Percentiles rank a stretch among this genome's conserved stretches.
Evolutionary conservation across 1,284 basidiomycete genomes (phyloP).

Genomic region (Serendipita sp.): DNA sequence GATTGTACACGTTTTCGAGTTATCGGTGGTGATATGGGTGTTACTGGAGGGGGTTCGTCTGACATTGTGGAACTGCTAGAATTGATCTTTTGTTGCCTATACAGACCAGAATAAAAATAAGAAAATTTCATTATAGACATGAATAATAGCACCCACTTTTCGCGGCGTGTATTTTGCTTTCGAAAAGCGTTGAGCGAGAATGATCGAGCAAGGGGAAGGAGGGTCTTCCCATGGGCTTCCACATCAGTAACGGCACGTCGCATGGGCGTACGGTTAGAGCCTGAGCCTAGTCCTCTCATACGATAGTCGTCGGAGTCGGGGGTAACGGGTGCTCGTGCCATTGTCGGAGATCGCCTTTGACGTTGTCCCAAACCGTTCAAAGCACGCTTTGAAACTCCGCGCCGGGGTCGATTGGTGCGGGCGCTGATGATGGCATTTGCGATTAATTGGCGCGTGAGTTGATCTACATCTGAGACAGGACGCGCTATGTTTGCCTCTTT

Average conservation of each 20-base stretch:
- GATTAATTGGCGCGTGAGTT: not conserved
- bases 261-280: not conserved
- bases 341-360: not conserved
- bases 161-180: not conserved
- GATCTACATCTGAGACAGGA: not conserved
- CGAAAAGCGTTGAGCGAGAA: not conserved
- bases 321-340: not conserved
- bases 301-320: not conserved
- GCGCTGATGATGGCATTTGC: not conserved
- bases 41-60: not conserved
- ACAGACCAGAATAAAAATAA: not conserved
- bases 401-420: not conserved
- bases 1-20: conserved; percentile 2
- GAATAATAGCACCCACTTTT: not conserved
- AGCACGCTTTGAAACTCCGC: conserved; percentile 3
- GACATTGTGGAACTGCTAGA: not conserved
- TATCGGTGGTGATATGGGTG: not conserved
- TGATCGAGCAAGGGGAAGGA: not conserved
- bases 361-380: not conserved
- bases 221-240: not conserved
- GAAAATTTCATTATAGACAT: not conserved
- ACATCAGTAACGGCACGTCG: not conserved
- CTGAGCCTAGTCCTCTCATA: not conserved
- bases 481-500: conserved; percentile 1
- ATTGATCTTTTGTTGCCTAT: not conserved